These are phyloP conservation scores for Tuber brumale DNA, from an alignment of 495 filamentous ascomycete genomes.

Conservation along the genomic window DNA sequence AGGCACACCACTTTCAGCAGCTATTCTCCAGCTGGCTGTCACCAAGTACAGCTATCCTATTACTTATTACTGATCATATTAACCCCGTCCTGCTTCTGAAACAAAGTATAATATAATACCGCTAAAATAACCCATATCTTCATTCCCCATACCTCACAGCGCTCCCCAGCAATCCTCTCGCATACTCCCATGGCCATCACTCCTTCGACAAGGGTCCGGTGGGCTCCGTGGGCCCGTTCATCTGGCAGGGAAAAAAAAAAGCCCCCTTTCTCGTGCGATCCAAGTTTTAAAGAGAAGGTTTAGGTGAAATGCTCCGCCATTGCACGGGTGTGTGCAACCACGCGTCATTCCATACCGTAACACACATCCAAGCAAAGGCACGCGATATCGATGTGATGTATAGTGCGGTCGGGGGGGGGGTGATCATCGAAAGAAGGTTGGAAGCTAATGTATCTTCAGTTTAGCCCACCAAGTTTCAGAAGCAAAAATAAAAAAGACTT, in stretches of 20 bases:
- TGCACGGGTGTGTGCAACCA: background rate
- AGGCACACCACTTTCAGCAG: background rate
- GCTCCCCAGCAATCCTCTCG: background rate
- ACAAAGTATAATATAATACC: background rate
- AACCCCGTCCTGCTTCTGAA: background rate
- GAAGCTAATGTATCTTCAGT: background rate
- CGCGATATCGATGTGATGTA: background rate
- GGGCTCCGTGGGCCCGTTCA: background rate
- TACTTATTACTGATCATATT: background rate
- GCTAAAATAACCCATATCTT: background rate
- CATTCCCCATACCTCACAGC: background rate
- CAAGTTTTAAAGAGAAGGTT: background rate
- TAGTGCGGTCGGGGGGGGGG: background rate
- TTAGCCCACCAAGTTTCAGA: background rate
- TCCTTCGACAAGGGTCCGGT: background rate
- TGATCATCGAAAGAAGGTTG: background rate
- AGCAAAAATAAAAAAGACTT: background rate
- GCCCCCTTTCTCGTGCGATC: background rate
- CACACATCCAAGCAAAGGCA: background rate
- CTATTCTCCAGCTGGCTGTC: background rate
- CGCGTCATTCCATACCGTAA: background rate
- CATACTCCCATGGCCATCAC: background rate
- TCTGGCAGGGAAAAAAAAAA: background rate
- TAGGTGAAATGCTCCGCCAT: background rate
- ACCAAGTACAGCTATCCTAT: background rate